Conservation (phyloP, 805 yeast genomes). For the Hanseniaspora pseudoguilliermondii region DNA sequence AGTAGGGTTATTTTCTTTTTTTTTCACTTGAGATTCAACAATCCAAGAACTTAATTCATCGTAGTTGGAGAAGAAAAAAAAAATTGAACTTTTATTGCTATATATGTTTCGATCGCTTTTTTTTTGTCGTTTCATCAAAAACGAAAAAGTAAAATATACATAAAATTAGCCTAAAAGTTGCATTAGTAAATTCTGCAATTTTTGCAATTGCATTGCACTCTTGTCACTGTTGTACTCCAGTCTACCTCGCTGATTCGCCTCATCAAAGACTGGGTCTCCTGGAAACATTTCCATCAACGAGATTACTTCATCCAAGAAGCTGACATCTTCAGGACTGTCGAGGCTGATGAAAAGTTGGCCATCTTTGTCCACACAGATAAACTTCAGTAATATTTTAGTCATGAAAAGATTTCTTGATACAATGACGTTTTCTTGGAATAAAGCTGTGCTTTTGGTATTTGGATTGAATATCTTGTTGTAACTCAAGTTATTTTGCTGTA, state of each 20-base stretch:
- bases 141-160: too few species aligned
- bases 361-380: neutral
- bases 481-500: neutral
- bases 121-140: too few species aligned
- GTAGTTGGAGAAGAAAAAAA: too few species aligned
- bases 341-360: neutral
- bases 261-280: neutral
- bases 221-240: neutral
- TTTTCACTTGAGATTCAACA: too few species aligned
- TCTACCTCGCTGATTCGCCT: neutral
- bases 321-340: neutral
- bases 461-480: conserved; percentile 6
- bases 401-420: neutral
- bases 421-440: neutral
- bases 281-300: neutral
- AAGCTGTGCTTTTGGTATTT: neutral
- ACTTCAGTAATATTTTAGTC: conserved; percentile 1
- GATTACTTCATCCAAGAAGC: neutral
- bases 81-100: too few species aligned
- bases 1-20: too few species aligned
- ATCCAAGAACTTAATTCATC: too few species aligned
- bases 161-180: neutral
- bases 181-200: neutral
- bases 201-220: neutral
- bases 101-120: too few species aligned